Conservation (phyloP, 139 green algal genomes). For the Trebouxia sp. region DNA sequence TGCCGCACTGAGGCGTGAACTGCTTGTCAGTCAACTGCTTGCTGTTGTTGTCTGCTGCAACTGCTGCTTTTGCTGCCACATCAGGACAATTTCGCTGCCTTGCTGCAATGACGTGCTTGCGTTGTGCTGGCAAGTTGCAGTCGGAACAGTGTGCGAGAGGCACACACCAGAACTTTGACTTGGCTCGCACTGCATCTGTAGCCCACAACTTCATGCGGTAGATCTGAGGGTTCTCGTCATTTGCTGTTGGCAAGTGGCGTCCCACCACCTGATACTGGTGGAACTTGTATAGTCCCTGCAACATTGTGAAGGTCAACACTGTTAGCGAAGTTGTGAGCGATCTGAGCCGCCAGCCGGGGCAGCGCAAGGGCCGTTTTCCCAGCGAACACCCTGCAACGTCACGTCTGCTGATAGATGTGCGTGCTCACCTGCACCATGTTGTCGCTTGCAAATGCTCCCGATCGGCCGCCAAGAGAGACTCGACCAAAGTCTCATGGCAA, state of each 20-base stretch:
- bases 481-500: neutral
- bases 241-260: conserved; percentile 91
- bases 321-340: neutral
- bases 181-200: conserved; percentile 87
- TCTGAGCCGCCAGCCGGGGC: neutral
- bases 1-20: no score
- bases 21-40: no score
- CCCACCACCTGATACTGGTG: conserved; percentile 99
- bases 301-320: conserved; percentile 17
- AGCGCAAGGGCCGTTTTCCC: neutral
- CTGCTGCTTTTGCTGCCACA: no score
- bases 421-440: conserved; percentile 46
- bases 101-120: no score
- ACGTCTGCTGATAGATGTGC: neutral
- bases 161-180: conserved; percentile 98
- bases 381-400: no score
- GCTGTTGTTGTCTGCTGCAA: no score
- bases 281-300: conserved; percentile 87
- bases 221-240: conserved; percentile 83
- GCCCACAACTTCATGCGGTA: conserved; percentile 99
- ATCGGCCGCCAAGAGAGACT: conserved; percentile 17
- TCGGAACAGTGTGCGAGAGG: no score
- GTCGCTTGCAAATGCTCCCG: neutral
- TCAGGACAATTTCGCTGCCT: no score
- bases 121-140: no score